Evolutionary conservation across 108 stramenopile genomes (phyloP), one percentile per base, ranked within the genome.

Genomic region (Mediolabrus comicus): DNA sequence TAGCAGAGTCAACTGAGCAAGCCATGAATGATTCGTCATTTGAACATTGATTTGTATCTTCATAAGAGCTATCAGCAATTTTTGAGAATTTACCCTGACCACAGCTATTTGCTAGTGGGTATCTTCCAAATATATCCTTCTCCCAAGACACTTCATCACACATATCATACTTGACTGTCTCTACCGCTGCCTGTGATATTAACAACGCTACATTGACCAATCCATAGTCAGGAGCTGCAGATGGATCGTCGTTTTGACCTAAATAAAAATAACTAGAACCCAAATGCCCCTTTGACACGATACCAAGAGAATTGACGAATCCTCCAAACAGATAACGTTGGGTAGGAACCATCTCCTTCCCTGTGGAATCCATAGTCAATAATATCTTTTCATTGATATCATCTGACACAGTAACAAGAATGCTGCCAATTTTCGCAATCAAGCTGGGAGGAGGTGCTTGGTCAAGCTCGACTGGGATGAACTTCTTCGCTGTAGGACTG

Each of bases 131-230:
- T 9, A 77, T 53, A 56, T 77, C 77, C 49, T 65, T 77, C 36
- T 77, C 77, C 77, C 77, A 77, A 25, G 65, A 66, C 19, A 71
- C 53, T 4, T 77, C 77, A 61, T 80, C 79, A 35, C 79, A 80
- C 28, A 70, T 53, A 55, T 74, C 68, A 35, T 58, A 57, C 11
- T 38, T 30, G 29, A 80, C 62, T 26, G 68, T 69, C 75, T 80
- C 79, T 32, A 75, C 31, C 10, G 61, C 56, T 2, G 74, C 74
- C 14, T 80, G 57, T 12, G 79, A 66, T 33, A 80, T 53, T 32
- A 80, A 74, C 46, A 75, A 36, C 1, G 73, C 79, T 17, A 72
- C 38, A 58, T 80, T 80, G 36, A 63, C 67, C 27, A 80, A 29
- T 10, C 79, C 79, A 24, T 80, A 80, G 16, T 72, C 22, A 22